phyloP scores from a whole-genome alignment of 345 rosid species.

The Acer negundo region DNA sequence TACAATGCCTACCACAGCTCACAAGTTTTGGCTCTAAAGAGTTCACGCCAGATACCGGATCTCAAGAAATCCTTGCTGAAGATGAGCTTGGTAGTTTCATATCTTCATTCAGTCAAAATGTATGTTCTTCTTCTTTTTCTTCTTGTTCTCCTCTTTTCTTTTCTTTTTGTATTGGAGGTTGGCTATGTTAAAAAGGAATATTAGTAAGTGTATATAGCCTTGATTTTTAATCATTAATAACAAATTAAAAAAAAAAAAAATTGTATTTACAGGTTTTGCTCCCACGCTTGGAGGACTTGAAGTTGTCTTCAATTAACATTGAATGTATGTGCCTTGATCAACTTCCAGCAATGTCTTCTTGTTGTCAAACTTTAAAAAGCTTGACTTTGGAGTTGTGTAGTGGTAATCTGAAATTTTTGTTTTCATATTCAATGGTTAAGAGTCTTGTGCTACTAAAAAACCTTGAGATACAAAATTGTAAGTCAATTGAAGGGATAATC shows the following conservation, averaged over 20 bases:
- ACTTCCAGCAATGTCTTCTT: not conserved
- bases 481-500: not conserved
- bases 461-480: not conserved
- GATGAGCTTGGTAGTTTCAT: not conserved
- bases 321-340: conserved; percentile 8
- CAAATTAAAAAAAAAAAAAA: no score
- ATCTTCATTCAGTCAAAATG: not conserved
- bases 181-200: no score
- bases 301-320: conserved; percentile 4
- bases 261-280: not conserved
- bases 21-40: not conserved
- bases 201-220: no score
- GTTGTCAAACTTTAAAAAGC: not conserved
- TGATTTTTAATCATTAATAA: not conserved
- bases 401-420: conserved; percentile 5
- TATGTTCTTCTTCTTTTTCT: not conserved
- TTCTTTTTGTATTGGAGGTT: no score
- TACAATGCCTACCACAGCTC: conserved; percentile 19
- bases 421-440: not conserved
- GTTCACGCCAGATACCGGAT: not conserved
- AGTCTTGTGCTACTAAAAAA: not conserved
- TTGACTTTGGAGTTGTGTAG: not conserved
- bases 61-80: not conserved
- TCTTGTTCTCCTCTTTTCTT: no score
- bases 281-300: conserved; percentile 14